Evolutionary conservation across 495 filamentous ascomycete genomes (phyloP).

Genomic region (Evansstolkia leycettana): DNA sequence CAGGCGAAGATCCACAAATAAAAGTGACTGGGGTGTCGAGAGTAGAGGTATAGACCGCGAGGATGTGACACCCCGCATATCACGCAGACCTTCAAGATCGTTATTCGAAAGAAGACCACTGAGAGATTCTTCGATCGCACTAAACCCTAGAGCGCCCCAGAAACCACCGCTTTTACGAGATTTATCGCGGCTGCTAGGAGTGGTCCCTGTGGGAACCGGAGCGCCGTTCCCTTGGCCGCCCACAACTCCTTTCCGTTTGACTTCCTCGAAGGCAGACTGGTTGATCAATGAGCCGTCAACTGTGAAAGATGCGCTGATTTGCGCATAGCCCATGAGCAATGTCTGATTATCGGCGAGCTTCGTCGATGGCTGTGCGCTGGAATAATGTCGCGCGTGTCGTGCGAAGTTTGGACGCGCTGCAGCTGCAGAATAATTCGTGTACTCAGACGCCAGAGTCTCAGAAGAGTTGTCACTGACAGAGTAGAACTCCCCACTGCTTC

Average conservation of each 20-base stretch:
- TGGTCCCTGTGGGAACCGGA: slow-evolving; percentile 36
- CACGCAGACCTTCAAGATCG: slow-evolving; percentile 82
- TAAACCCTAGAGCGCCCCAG: slow-evolving; percentile 78
- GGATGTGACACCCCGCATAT: slow-evolving; percentile 75
- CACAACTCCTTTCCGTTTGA: slow-evolving; percentile 86
- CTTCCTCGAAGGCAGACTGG: slow-evolving; percentile 81
- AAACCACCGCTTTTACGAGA: slow-evolving; percentile 67
- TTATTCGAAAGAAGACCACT: slow-evolving; percentile 73
- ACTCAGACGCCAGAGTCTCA: slow-evolving; percentile 88
- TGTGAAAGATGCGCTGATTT: slow-evolving; percentile 85
- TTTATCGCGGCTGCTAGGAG: slow-evolving; percentile 37
- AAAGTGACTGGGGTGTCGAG: slow-evolving; percentile 90
- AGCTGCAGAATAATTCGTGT: slow-evolving; percentile 52
- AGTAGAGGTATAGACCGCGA: slow-evolving; percentile 78
- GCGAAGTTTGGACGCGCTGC: slow-evolving; percentile 30
- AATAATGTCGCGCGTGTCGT: slow-evolving; percentile 49
- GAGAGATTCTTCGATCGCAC: slow-evolving; percentile 75
- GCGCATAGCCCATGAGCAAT: slow-evolving; percentile 95
- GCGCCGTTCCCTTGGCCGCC: slow-evolving; percentile 72
- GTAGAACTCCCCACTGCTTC: slow-evolving; percentile 92
- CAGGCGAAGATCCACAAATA: slow-evolving; percentile 86
- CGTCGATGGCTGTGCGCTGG: slow-evolving; percentile 37
- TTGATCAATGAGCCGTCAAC: slow-evolving; percentile 87
- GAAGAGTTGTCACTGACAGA: slow-evolving; percentile 86
- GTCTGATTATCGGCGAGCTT: slow-evolving; percentile 49